Base-by-base conservation (phyloP, 345 rosid genomes). In the Ailanthus altissimus region DNA sequence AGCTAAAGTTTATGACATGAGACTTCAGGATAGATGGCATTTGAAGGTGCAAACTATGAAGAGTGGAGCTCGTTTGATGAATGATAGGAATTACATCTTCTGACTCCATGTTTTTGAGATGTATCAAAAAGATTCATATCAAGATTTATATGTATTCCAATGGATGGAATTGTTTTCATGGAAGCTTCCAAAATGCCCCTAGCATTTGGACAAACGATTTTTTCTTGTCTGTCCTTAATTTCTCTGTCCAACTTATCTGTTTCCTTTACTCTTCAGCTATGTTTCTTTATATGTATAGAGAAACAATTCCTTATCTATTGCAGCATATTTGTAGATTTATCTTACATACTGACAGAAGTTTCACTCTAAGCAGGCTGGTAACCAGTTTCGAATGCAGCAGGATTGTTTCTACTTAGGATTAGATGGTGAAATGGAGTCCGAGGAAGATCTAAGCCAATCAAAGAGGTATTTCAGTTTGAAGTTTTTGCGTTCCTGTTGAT, bases 391-490 rank as follows among this genome's bases (percentile, higher is more conserved):
- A 70, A 49, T 28, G 12, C 65, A 47, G 15, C 73, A 21, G 26
- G 65, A 63, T 43, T 4, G 5, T 40, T 62, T 40, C 43, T 21
- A 20, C 69, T 62, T 54, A 73, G 70, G 45, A 49, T 47, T 23
- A 66, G 74, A 23, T 9, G 74, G 71, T 36, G 75, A 38, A 40
- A 23, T 58, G 79, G 74, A 77, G 25, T 61, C 21, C 26, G 65
- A 77, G 40, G 74, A 58, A 5, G 79, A 77, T 70, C 18, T 5
- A 36, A 45, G 58, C 49, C 71, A 65, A 73, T 36, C 81, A 53
- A 74, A 77, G 62, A 70, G 79, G 72, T 74, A 64, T 64, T 61
- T 64, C 16, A 4, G 65, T 79, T 71, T 46, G 14, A 10, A 12
- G 32, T 45, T 76, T n/a, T 21, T 16, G 28, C 40, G 36, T 40